A percentile compares a stretch with the other conserved stretches of the same genome.
phyloP scores from a whole-genome alignment of 2,329 filamentous ascomycete species.

The Stemphylium vesicarium region DNA sequence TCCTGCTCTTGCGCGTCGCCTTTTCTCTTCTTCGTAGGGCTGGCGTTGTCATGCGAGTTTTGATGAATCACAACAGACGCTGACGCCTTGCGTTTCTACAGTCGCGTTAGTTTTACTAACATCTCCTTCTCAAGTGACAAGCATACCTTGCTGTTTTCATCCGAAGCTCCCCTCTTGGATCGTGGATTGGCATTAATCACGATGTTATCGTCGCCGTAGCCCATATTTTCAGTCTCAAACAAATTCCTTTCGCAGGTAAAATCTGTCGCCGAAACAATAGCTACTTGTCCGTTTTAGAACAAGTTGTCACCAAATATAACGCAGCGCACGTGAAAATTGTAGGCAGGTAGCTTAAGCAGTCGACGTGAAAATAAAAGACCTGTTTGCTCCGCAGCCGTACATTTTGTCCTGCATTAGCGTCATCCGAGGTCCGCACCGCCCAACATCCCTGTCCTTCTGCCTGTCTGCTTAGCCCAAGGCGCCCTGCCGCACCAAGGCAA shows the following conservation, averaged over 20 bases:
- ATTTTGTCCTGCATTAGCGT: slow-evolving; percentile 27
- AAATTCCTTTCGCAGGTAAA: too few relatives aligned
- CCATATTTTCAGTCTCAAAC: background rate
- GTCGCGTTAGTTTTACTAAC: background rate
- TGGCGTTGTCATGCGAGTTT: slow-evolving; percentile 7
- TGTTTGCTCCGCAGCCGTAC: background rate
- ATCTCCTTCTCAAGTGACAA: too few relatives aligned
- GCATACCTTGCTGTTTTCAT: slow-evolving; percentile 21
- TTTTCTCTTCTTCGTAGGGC: slow-evolving; percentile 27
- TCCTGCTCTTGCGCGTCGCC: slow-evolving; percentile 15
- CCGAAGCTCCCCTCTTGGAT: slow-evolving; percentile 6
- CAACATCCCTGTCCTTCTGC: slow-evolving; percentile 9
- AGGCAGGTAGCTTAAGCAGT: background rate
- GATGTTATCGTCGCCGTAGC: slow-evolving; percentile 1
- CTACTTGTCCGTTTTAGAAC: too few relatives aligned
- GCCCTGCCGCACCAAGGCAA: slow-evolving; percentile 4
- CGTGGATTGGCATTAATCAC: slow-evolving; percentile 9
- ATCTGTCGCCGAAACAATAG: too few relatives aligned
- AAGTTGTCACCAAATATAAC: too few relatives aligned
- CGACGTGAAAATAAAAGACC: background rate
- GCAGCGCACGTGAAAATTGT: too few relatives aligned
- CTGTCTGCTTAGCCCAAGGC: background rate
- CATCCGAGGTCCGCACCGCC: slow-evolving; percentile 5
- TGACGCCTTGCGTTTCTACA: slow-evolving; percentile 34
- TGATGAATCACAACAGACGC: slow-evolving; percentile 27